Conservation (phyloP, 495 filamentous ascomycete genomes). For the Trichoderma erinaceum region DNA sequence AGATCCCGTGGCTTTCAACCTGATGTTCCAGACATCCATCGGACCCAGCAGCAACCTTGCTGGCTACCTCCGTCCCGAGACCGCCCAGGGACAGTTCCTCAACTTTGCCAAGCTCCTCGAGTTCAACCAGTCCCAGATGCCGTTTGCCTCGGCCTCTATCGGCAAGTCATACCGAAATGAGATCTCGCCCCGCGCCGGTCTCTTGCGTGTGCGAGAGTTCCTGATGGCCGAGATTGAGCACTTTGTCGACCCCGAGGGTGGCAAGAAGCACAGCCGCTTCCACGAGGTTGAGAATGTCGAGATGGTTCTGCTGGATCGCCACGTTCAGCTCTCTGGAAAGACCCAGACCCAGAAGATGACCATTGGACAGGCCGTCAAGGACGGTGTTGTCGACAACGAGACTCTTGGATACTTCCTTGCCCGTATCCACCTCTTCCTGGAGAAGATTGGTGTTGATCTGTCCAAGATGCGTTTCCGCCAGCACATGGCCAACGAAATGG, state of each 20-base stretch:
- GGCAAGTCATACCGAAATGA: conserved; percentile 78
- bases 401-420: conserved; percentile 84
- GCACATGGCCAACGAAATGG: conserved; percentile 75
- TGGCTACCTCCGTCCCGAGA: conserved; percentile 66
- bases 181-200: conserved; percentile 65
- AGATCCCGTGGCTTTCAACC: conserved; percentile 66
- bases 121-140: conserved; percentile 66
- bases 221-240: conserved; percentile 82
- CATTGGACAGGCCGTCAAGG: conserved; percentile 66
- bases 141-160: conserved; percentile 71
- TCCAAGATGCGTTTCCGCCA: conserved; percentile 75
- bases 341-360: conserved; percentile 54
- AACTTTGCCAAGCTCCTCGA: conserved; percentile 73
- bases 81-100: conserved; percentile 70
- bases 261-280: conserved; percentile 70
- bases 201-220: conserved; percentile 76
- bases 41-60: conserved; percentile 55
- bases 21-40: conserved; percentile 74
- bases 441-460: conserved; percentile 62
- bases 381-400: conserved; percentile 70
- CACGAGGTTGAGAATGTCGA: conserved; percentile 58
- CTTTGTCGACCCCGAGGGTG: conserved; percentile 63
- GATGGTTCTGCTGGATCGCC: conserved; percentile 61
- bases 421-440: conserved; percentile 67
- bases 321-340: conserved; percentile 64